Percentiles rank a stretch among this genome's conserved stretches.
Conservation (phyloP, 176 grass and related monocot genomes). For the Stipa capillata region DNA sequence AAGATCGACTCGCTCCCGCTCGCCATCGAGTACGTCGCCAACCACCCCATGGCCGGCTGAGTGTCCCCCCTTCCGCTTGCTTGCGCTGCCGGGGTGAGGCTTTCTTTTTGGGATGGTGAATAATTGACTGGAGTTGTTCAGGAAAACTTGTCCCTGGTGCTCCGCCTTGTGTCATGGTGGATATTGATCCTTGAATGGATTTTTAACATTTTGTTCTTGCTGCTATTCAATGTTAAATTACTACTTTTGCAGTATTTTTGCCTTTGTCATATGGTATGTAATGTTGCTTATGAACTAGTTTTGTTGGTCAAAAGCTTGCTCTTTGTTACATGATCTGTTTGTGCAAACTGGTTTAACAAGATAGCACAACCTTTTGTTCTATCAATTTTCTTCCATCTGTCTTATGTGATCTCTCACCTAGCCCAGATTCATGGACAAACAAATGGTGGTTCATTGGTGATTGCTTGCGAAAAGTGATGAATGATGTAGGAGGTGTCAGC, state of each 20-base stretch:
- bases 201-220: not conserved
- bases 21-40: slow-evolving; percentile 68
- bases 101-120: slow-evolving; percentile 22
- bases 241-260: no score
- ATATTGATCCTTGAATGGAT: slow-evolving; percentile 15
- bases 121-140: slow-evolving; percentile 28
- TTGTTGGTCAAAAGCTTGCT: not conserved
- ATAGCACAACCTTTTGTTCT: not conserved
- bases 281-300: not conserved
- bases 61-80: not conserved
- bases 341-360: not conserved
- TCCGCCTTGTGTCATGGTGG: not conserved
- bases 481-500: not conserved
- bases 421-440: not conserved
- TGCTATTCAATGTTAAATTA: not conserved
- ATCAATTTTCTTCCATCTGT: not conserved
- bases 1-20: slow-evolving; percentile 60
- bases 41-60: slow-evolving; percentile 67
- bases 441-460: not conserved
- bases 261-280: not conserved
- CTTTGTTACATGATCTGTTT: not conserved
- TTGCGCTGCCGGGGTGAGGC: not conserved
- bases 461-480: not conserved
- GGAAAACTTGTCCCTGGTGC: slow-evolving; percentile 25
- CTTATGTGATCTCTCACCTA: not conserved